phyloP scores from a whole-genome alignment of 257 asterid genomes.

The Solanum lycopersicoides region DNA sequence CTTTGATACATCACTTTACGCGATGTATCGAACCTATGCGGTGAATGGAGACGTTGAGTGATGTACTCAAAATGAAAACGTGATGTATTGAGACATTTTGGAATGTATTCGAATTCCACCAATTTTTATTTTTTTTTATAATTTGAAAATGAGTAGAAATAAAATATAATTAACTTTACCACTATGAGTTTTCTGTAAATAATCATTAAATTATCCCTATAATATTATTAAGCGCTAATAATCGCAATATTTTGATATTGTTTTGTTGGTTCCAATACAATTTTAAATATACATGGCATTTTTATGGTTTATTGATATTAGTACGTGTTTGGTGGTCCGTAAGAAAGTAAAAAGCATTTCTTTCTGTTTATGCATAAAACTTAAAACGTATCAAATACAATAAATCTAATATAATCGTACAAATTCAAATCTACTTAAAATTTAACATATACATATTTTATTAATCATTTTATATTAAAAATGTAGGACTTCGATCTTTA shows the following conservation, averaged over 20 bases:
- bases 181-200: not conserved
- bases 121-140: too few species aligned
- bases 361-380: not conserved
- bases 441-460: not conserved
- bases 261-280: not conserved
- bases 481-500: not conserved
- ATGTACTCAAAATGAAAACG: fast-evolving
- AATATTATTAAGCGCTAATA: not conserved
- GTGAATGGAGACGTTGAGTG: not conserved
- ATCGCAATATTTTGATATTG: not conserved
- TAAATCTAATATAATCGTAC: not conserved
- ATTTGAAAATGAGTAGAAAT: too few species aligned
- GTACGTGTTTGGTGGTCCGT: not conserved
- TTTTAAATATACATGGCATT: not conserved
- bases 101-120: not conserved
- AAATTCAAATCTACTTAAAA: not conserved
- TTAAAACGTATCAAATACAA: not conserved
- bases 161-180: not conserved
- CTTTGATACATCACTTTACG: fast-evolving
- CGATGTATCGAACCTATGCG: too few species aligned
- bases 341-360: not conserved
- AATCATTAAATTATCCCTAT: not conserved
- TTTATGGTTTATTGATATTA: not conserved
- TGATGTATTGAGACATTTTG: not conserved
- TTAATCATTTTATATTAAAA: not conserved